Evolutionary conservation across 495 filamentous ascomycete species (phyloP), one percentile per base, ranked within the genome.

Genomic region (Penicillium paxilli): DNA sequence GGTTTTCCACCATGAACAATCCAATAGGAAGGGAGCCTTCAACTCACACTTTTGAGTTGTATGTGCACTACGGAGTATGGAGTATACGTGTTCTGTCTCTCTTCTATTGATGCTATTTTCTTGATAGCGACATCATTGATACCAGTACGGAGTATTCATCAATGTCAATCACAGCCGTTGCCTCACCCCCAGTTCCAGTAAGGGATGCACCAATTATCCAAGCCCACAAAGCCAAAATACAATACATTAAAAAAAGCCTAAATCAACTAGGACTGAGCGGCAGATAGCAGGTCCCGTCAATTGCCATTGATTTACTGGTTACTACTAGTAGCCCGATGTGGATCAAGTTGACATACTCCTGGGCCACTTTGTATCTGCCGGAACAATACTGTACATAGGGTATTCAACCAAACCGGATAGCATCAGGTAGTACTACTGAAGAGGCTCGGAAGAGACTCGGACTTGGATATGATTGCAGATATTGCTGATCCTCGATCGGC

Each of bases 371-470:
- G n/a, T n/a, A 16, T 38, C 35, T 38, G 7, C 17, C 35, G 35
- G 35, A 19, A 38, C 35, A 38, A 38, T 32, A 12, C 28, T n/a
- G n/a, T n/a, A n/a, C n/a, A n/a, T n/a, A n/a, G n/a, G n/a, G 14
- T 63, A 63, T 60, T 47, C 60, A 60, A 60, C 60, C 37, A 50
- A 51, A 48, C 57, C 28, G 45, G 47, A 55, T 21, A 53, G 17
- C 28, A 22, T 38, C 49, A 22, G 35, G n/a, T n/a, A n/a, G n/a
- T n/a, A n/a, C n/a, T n/a, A n/a, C n/a, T n/a, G n/a, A n/a, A n/a
- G n/a, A n/a, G n/a, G n/a, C n/a, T n/a, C n/a, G n/a, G n/a, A n/a
- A n/a, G n/a, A n/a, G n/a, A n/a, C n/a, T n/a, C n/a, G n/a, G n/a
- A n/a, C n/a, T n/a, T n/a, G n/a, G n/a, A 32, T 25, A 19, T 14